Conservation (phyloP, 345 rosid genomes). For the Eucalyptus pumila region DNA sequence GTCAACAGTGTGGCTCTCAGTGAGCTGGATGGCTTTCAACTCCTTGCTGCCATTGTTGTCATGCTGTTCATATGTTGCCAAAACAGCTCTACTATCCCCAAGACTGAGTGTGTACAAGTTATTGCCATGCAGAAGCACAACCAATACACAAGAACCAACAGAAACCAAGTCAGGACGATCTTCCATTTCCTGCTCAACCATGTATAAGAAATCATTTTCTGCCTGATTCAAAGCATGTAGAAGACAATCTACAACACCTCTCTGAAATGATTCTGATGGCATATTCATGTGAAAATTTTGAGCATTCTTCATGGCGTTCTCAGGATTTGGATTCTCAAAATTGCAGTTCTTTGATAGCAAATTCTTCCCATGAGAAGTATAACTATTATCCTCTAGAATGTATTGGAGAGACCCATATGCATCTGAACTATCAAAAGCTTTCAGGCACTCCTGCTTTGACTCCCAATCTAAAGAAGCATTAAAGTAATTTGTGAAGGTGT, state of each 20-base stretch:
- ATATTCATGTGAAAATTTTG: background rate
- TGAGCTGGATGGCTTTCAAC: slow-evolving; percentile 78
- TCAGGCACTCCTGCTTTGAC: slow-evolving; percentile 23
- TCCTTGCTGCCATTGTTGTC: slow-evolving; percentile 5
- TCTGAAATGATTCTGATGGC: slow-evolving; percentile 21
- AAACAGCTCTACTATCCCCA: slow-evolving; percentile 92
- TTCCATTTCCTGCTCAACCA: slow-evolving; percentile 99
- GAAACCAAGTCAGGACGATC: slow-evolving; percentile 96
- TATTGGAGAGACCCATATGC: slow-evolving; percentile 4
- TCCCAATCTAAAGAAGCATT: slow-evolving; percentile 42
- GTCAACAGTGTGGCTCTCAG: slow-evolving; percentile 80
- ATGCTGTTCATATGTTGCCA: slow-evolving; percentile 50
- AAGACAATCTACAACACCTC: slow-evolving; percentile 67
- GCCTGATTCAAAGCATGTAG: slow-evolving; percentile 69
- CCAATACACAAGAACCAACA: slow-evolving; percentile 85
- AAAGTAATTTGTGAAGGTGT: slow-evolving; percentile 45
- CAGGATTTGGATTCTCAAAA: background rate
- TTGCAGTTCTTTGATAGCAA: background rate
- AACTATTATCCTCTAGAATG: slow-evolving; percentile 1
- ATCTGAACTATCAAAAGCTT: slow-evolving; percentile 2
- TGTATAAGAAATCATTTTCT: slow-evolving; percentile 71
- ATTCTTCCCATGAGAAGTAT: background rate
- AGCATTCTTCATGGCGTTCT: background rate
- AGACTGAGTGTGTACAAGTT: slow-evolving; percentile 69
- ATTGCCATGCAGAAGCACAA: slow-evolving; percentile 68